Evolutionary conservation across 305 asterid species (phyloP), one percentile per base, ranked within the genome.

Genomic region (Fraxinus xanthoxyloides): DNA sequence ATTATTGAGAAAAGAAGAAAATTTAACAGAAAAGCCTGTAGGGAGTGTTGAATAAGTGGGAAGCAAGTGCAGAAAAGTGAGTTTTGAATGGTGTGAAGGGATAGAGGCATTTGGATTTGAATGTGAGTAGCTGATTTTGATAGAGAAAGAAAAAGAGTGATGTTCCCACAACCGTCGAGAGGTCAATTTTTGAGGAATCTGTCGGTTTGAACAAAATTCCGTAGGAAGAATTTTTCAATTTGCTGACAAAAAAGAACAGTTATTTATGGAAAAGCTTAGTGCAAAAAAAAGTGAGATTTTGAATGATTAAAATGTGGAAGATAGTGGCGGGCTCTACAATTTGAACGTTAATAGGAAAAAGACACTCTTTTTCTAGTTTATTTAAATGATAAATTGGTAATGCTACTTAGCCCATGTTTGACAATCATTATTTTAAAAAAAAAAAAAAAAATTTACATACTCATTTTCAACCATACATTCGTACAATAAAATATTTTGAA

Each of bases 261-360:
- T 21, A 31, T 69, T 21, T 70, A 15, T 48, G 34, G 19, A 43
- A 75, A 56, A 21, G 26, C 23, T 1, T 38, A 56, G 67, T 56
- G 67, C 67, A 7, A 32, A 28, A 34, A 24, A 51, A 46, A 10
- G 38, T 76, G 13, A 70, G 6, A 28, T 75, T 51, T 76, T 40
- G 87, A 80, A 79, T 74, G 80, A 26, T 65, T 23, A 61, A 38
- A 13, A 24, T 26, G 76, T 77, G 81, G 1, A 72, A 75, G 19
- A 36, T 74, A 81, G 80, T 80, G 89, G 90, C 87, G 88, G 84
- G 91, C 80, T 82, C 82, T 84, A 38, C 82, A 77, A 87, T 85
- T 88, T 17, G 61, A 51, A 51, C 2, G 23, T 51, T 51, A 51
- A 51, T 51, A 5, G 56, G 2, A 51, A 15, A 51, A 51, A 51